Evolutionary conservation across 2,329 filamentous ascomycete genomes (phyloP), one percentile per base, ranked within the genome.

Genomic region (Aspergillus proliferans): DNA sequence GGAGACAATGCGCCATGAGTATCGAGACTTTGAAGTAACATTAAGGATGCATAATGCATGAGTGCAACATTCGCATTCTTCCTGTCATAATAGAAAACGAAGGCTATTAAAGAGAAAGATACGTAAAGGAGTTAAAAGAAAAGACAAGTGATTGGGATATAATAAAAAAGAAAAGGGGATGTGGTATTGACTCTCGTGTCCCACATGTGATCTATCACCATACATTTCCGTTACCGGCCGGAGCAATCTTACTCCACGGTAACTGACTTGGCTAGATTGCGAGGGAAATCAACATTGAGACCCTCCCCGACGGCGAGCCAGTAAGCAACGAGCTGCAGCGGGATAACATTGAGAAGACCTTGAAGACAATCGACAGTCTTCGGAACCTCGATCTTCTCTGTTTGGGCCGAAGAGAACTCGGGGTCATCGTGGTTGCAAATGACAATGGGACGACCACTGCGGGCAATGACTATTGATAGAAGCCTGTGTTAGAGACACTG

Each of bases 201-300:
- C 34, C 34, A 38, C n/a, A 38, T 15, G 15, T 15, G 15, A 30
- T 30, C 9, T 30, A 12, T 30, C 26, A 30, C 26, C 26, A 30
- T 30, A 12, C 10, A 30, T 30, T 30, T 30, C 10, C 26, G 9
- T 12, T 30, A 30, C 26, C 10, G 26, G 26, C 10, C 26, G 26
- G 26, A 30, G 26, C 26, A 30, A 40, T 40, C 38, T 79, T 92
- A 98, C 83, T 98, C 93, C 60, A 98, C 93, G 56, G 93, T 98
- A 57, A 98, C 93, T 56, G 90, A 95, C 84, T 98, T 98, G 71
- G 93, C 93, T 76, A 98, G 76, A 79, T 98, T 98, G 66, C 93
- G 87, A 50, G 93, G 93, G 83, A 97, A 97, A 71, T 98, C 93
- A 52, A 98, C 93, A 70, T 98, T 97, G 59, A 96, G 79, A 46